Conservation (phyloP, 73 alveolate species). For the Durusdinium trenchii region DNA sequence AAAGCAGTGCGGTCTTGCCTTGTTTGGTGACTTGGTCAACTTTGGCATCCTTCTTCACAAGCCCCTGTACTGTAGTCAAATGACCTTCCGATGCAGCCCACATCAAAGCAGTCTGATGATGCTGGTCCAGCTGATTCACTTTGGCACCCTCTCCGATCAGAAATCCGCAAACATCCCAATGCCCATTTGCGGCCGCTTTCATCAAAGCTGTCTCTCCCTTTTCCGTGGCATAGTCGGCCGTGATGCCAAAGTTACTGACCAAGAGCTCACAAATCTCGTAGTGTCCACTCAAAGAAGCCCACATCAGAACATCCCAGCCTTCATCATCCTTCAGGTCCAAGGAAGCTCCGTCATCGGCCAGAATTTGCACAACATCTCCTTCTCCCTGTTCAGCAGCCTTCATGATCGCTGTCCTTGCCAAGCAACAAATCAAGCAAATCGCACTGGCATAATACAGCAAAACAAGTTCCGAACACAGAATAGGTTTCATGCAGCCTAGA, state of each 20-base stretch:
- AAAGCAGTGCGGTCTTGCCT: conserved; percentile 90
- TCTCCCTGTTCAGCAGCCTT: conserved; percentile 95
- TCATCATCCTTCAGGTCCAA: conserved; percentile 85
- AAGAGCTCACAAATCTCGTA: conserved; percentile 87
- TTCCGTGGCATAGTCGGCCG: conserved; percentile 92
- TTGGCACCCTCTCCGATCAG: conserved; percentile 58
- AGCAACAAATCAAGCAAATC: not conserved
- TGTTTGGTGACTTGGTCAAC: conserved; percentile 91
- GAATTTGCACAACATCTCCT: conserved; percentile 89
- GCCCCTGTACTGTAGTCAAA: conserved; percentile 58
- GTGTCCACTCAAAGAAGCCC: conserved; percentile 93
- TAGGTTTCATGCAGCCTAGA: not conserved
- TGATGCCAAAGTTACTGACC: conserved; percentile 55
- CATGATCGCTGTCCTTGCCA: conserved; percentile 85
- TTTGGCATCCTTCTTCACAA: conserved; percentile 80
- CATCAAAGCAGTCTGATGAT: conserved; percentile 96
- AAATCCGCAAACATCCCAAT: conserved; percentile 91
- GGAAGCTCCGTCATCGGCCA: conserved; percentile 85
- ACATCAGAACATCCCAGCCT: conserved; percentile 94
- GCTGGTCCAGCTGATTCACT: conserved; percentile 94
- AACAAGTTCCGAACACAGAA: not conserved
- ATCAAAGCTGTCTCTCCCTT: conserved; percentile 88
- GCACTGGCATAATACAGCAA: not conserved
- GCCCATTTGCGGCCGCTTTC: conserved; percentile 95
- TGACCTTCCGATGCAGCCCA: conserved; percentile 95